Evolutionary conservation across 768 basidiomycete species (phyloP).

Genomic region (Boletus speciosus): DNA sequence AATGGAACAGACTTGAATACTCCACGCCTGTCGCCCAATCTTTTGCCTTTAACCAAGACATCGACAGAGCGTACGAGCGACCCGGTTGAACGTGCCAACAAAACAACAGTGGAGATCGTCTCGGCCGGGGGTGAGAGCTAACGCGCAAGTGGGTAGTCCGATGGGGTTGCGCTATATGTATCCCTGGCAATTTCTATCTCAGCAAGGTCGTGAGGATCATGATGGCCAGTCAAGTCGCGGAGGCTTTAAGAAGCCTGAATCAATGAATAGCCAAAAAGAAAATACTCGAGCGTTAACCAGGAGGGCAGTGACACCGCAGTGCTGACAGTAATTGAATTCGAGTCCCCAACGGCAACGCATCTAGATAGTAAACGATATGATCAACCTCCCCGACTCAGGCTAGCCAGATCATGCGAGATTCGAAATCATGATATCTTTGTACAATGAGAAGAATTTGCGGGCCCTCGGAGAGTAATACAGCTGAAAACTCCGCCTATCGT

Average conservation of each 20-base stretch:
- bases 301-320: constrained; percentile 10
- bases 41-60: constrained; percentile 32
- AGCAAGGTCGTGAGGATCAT: constrained; percentile 10
- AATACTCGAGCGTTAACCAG: neutral
- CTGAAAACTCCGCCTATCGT: neutral
- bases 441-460: neutral
- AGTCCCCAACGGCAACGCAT: neutral
- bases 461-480: neutral
- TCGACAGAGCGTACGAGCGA: neutral
- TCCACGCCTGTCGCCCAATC: constrained; percentile 30
- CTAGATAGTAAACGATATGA: constrained; percentile 11
- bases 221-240: neutral
- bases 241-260: neutral
- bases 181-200: constrained; percentile 14
- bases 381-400: neutral
- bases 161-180: constrained; percentile 26
- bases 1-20: constrained; percentile 36
- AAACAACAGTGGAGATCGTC: neutral
- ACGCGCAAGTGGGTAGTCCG: neutral
- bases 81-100: neutral
- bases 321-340: neutral
- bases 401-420: neutral
- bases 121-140: neutral
- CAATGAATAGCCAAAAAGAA: constrained; percentile 10
- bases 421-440: neutral